phyloP scores from a whole-genome alignment of 306 rosid species.

The Fagus crenata region DNA sequence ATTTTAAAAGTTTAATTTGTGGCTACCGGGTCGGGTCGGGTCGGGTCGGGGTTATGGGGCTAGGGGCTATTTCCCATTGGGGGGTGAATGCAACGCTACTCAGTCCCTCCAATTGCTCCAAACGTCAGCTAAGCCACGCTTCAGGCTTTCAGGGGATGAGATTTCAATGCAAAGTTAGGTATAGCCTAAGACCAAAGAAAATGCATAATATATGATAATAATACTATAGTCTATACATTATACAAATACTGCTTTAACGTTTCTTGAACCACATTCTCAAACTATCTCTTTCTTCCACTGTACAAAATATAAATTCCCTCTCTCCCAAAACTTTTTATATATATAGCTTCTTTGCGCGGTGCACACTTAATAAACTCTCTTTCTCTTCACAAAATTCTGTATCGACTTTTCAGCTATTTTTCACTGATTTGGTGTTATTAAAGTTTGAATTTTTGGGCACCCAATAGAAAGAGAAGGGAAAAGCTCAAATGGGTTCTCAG shows the following conservation, averaged over 20 bases:
- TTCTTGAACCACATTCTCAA: constrained; percentile 38
- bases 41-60: no score
- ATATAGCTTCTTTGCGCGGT: background rate
- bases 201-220: background rate
- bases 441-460: constrained; percentile 8
- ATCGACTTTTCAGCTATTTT: constrained; percentile 17
- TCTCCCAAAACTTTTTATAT: background rate
- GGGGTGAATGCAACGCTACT: no score
- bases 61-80: no score
- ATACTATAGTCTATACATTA: no score
- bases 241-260: background rate
- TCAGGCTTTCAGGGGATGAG: background rate
- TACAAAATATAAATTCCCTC: constrained; percentile 14
- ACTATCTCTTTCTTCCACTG: constrained; percentile 53
- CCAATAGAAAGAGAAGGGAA: background rate
- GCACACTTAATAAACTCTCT: background rate
- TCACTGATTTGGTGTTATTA: background rate
- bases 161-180: constrained; percentile 26
- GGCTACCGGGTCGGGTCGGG: no score
- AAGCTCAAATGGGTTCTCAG: constrained; percentile 70
- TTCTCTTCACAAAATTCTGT: background rate
- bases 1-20: no score
- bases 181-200: constrained; percentile 13
- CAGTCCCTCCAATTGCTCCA: background rate
- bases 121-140: background rate